Evolutionary conservation across 768 basidiomycete species (phyloP).

Genomic region (Tricholoma saponaceum): DNA sequence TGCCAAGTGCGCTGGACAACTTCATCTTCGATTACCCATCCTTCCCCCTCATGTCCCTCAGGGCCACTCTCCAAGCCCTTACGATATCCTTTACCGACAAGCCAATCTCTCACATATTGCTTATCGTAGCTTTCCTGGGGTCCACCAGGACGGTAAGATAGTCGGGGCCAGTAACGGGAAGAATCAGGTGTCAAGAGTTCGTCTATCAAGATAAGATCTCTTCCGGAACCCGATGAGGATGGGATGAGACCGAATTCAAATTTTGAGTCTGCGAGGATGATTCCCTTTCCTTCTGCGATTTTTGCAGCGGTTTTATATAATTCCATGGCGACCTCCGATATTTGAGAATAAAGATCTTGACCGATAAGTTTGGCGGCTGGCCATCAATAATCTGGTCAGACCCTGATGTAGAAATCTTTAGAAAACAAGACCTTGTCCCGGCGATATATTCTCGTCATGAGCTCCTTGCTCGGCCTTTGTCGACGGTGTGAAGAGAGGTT

Average conservation of each 20-base stretch:
- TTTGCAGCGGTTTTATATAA: slow-evolving; percentile 74
- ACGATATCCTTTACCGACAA: slow-evolving; percentile 66
- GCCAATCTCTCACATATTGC: slow-evolving; percentile 91
- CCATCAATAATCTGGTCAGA: not conserved
- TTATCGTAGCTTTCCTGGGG: slow-evolving; percentile 93
- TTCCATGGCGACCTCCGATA: slow-evolving; percentile 57
- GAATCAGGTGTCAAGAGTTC: slow-evolving; percentile 95
- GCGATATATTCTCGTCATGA: slow-evolving; percentile 96
- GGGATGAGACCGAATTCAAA: slow-evolving; percentile 92
- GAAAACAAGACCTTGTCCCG: slow-evolving; percentile 54
- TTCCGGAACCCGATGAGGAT: slow-evolving; percentile 20
- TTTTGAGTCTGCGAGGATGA: slow-evolving; percentile 97
- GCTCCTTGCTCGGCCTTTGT: slow-evolving; percentile 93
- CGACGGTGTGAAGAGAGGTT: slow-evolving; percentile 91
- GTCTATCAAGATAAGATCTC: slow-evolving; percentile 77
- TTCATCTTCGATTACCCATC: slow-evolving; percentile 73
- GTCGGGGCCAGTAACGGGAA: slow-evolving; percentile 91
- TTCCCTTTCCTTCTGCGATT: slow-evolving; percentile 67
- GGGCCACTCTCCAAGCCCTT: slow-evolving; percentile 79
- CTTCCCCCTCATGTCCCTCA: slow-evolving; percentile 58
- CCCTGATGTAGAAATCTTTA: slow-evolving; percentile 2
- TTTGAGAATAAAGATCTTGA: slow-evolving; percentile 53
- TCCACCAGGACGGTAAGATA: slow-evolving; percentile 66
- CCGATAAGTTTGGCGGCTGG: slow-evolving; percentile 67
- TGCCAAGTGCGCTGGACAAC: slow-evolving; percentile 74